Base-by-base conservation (phyloP, 2,329 filamentous ascomycete genomes). In the Diaporthe ampelina region DNA sequence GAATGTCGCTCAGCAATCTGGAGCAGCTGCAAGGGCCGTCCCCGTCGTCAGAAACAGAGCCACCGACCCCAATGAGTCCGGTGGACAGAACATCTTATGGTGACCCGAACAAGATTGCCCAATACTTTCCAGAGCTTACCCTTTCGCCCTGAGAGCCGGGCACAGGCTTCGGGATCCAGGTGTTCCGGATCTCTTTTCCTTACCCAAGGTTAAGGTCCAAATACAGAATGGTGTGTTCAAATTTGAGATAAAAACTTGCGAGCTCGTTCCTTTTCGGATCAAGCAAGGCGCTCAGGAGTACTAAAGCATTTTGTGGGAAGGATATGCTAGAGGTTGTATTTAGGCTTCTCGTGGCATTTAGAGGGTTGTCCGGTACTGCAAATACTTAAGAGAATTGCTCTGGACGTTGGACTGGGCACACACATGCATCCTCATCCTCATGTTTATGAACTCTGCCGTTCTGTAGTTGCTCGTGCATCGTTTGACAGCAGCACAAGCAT, bases 91-190 rank as follows among this genome's bases (percentile, higher is more conserved):
- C 79, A n/a, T 81, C 79, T 71, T 84, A 78, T 65, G 83, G 83
- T n/a, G 82, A 83, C 59, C 82, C 82, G 1, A 81, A 82, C 61
- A 84, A 84, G 77, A 83, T 84, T 77, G 82, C 82, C 17, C 81
- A 80, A 73, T 81, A 81, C 73, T 84, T 84, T 65, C 83, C 83
- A 1, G 83, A 84, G 76, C 77, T 84, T 54, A 79, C 77, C 8
- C 52, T 79, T 35, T 74, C 76, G 8, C 76, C 76, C 8, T 78
- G 76, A 68, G 54, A 19, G n/a, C 6, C 6, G 21, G 15, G 29
- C 5, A 24, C 9, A 50, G 29, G n/a, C 21, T 40, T n/a, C n/a
- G 19, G n/a, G 8, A 26, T 10, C 26, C 9, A 37, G 9, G 6
- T 24, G 7, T 40, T 52, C 24, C 10, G 1, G 7, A 24, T 21